phyloP scores from a whole-genome alignment of 495 filamentous ascomycete genomes.

The Aspergillus bridgeri region DNA sequence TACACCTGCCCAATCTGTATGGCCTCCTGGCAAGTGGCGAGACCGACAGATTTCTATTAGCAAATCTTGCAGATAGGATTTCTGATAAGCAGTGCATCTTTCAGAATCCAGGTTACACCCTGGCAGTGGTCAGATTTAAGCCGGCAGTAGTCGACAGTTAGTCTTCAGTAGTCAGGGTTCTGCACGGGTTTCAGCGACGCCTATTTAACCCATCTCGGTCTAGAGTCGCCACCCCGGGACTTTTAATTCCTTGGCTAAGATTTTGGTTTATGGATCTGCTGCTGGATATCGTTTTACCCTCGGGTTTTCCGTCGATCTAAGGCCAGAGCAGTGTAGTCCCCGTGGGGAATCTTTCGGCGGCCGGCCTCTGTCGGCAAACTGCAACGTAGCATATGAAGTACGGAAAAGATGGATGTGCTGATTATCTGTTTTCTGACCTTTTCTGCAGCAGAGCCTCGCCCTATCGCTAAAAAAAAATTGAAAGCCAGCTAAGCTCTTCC shows the following conservation, averaged over 20 bases:
- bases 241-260: background rate
- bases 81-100: too few relatives aligned
- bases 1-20: too few relatives aligned
- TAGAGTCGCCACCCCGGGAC: background rate
- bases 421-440: too few relatives aligned
- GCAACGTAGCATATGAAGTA: too few relatives aligned
- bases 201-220: background rate
- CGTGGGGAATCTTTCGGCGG: background rate
- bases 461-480: background rate
- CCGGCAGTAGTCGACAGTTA: background rate
- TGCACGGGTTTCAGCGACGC: background rate
- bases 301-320: background rate
- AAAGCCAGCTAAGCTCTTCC: too few relatives aligned
- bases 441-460: background rate
- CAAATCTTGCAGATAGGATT: too few relatives aligned
- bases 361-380: too few relatives aligned
- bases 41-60: too few relatives aligned
- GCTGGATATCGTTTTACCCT: background rate
- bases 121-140: background rate
- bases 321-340: background rate
- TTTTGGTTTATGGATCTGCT: too few relatives aligned
- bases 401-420: too few relatives aligned
- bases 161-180: too few relatives aligned
- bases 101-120: background rate
- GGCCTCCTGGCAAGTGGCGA: too few relatives aligned